Base-by-base conservation (phyloP, 495 filamentous ascomycete species). In the Hypoxylon lienhwacheense region DNA sequence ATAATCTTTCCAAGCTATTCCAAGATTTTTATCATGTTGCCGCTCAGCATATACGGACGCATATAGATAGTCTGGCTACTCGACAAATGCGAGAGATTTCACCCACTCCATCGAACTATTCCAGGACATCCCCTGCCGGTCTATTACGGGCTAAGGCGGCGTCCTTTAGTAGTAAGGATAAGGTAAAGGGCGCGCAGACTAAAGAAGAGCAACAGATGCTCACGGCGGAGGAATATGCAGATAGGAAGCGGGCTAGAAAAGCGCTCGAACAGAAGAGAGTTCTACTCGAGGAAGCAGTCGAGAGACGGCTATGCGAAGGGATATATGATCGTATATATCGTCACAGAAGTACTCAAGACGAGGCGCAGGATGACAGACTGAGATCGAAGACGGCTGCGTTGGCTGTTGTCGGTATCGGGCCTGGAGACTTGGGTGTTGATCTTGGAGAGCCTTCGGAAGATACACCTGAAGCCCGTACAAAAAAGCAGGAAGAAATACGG, bases 371-470 rank as follows among this genome's bases (percentile, higher is more conserved):
- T 67, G 91, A 95, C 61, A 97, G 95, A 64, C 73, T 99, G 48
- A 84, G 93, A 20, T 97, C 95, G 2, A 91, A 95, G 57, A 97
- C 90, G 5, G 95, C 93, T 15, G 91, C 93, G 0, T 74, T 99
- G 35, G 80, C 87, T 17, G 77, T 99, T 14, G 89, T 97, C 2
- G 93, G 91, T 6, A 96, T 97, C 61, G 87, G 90, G 19, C 71
- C 93, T 52, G 84, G 79, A 39, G 95, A 99, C 63, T 75, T 99
- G 7, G 90, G 92, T 0, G 80, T 96, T 39, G 89, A 92, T 41
- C 68, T 93, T 12, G 77, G 76, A 16, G 76, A 78, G 41, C 68
- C 70, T 19, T 67, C 73, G 20, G 64, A 54, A 37, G 66, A 69
- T 32, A 71, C 72, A 1, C 69, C 76, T 4, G 74, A 78, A 54